Evolutionary conservation across 2,329 filamentous ascomycete genomes (phyloP), one percentile per base, ranked within the genome.

Genomic region (Beauveria australis): DNA sequence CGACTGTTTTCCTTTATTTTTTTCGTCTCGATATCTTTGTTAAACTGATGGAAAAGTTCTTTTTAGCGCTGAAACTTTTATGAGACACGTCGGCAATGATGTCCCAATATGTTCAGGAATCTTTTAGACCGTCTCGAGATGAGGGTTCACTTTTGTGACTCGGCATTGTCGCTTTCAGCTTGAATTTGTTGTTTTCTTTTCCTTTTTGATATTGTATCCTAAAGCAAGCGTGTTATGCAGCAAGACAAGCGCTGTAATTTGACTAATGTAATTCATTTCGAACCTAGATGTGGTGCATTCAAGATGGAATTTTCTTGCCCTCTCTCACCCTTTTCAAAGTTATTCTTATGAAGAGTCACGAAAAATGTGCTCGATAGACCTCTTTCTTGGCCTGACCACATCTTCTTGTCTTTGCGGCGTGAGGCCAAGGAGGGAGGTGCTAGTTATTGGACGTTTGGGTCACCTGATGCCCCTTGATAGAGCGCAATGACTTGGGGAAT

Each of bases 381-480:
- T 18, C 40, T 60, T 41, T 37, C 43, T 40, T 40, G 7, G 49
- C 43, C 6, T 55, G 33, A n/a, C 52, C 59, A 53, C 12, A 37
- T 37, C 12, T 33, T 14, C 12, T 33, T 14, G 1, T 33, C 30
- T 12, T 33, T 43, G 93, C 0, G 81, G 79, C 5, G 79, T 73
- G 0, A 96, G 79, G 30, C 79, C 76, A 46, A 95, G 80, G 10
- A 94, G 83, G 30, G 87, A 84, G 3, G 78, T 74, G 1, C 30
- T 33, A 33, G 0, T 33, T 5, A 33, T 33, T 5, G 1, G 30
- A 33, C 12, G 30, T 1, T 1, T 12, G 30, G 10, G 1, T 12
- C 12, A 12, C 10, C 79, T 73, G 7, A 96, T 86, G 40, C 91
- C 91, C 12, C 91, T 91, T 84, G 26, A 91, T 85, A 33, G 26